These are phyloP conservation scores for Dichotomocladium elegans DNA, from an alignment of 371 early-diverging fungal genomes.

Conservation along the genomic window DNA sequence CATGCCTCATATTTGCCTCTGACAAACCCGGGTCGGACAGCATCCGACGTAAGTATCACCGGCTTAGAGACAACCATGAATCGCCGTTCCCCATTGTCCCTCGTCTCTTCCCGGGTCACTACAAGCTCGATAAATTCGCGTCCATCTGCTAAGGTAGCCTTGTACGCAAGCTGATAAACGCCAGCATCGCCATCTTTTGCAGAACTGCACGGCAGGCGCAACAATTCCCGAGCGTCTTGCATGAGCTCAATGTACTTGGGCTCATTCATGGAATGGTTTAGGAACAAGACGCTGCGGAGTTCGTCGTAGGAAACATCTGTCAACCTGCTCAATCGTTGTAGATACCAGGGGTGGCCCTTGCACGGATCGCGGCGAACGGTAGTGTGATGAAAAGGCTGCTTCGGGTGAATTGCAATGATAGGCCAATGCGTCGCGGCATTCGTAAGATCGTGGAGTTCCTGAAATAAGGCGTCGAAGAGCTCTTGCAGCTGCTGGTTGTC, in stretches of 20 bases:
- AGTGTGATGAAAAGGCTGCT: neutral
- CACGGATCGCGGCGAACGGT: neutral
- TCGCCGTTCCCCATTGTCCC: constrained; percentile 1
- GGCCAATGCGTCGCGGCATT: neutral
- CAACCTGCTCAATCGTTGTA: constrained; percentile 15
- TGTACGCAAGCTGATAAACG: constrained; percentile 25
- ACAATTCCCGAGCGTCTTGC: constrained; percentile 11
- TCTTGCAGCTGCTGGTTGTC: neutral
- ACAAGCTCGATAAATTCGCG: constrained; percentile 33
- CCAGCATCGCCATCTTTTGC: constrained; percentile 3
- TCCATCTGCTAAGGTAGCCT: constrained; percentile 13
- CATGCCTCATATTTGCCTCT: constrained; percentile 28
- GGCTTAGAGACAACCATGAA: constrained; percentile 27
- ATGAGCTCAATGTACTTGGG: constrained; percentile 17
- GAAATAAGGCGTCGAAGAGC: neutral
- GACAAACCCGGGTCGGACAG: constrained; percentile 11
- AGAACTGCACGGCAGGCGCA: neutral
- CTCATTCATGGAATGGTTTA: constrained; percentile 15
- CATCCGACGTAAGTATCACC: neutral
- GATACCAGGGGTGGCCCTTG: constrained; percentile 3
- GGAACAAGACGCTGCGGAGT: constrained; percentile 13
- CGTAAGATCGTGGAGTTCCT: neutral
- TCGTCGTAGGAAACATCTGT: constrained; percentile 11
- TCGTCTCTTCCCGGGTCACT: constrained; percentile 9
- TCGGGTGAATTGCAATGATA: neutral